Evolutionary conservation across 805 yeast genomes (phyloP), one percentile per base, ranked within the genome.

Genomic region (Barnettozyma pratensis): DNA sequence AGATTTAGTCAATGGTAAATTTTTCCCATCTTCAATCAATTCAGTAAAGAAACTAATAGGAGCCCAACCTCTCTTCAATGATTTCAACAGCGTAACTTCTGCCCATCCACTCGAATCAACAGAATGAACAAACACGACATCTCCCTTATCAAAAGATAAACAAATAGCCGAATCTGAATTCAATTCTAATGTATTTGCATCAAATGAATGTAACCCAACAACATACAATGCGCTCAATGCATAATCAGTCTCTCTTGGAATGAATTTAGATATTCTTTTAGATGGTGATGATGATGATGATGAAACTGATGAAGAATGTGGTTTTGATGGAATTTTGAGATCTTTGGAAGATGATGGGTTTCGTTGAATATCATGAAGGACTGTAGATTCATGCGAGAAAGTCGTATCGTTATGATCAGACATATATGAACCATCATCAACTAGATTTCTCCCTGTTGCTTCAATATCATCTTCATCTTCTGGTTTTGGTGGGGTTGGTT

Each of bases 81-180:
- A 71, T 48, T 79, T 81, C 7, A 86, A 66, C 37, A 85, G 60
- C 0, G 91, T 86, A 3, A 86, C 94, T 63, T 87, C 95, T 51
- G 91, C 92, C 95, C 95, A 87, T 0, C 94, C 95, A 25, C 89
- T 81, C 47, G 83, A 83, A 62, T 86, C 94, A 26, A 85, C 78
- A 7, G 86, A 77, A 58, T 85, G 90, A 5, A 87, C 87, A 64
- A 85, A 87, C 0, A 88, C 91, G 43, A 83, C 68, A 56, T 85
- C 94, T 53, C 79, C 77, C 53, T 78, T 79, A 26, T 77, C 76
- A 62, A 87, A 87, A 0, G 90, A 81, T 7, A 87, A 69, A 62
- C 95, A 87, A 39, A 86, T 82, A 0, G 87, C 76, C 6, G 83
- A 76, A 60, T 85, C 92, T 29, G 82, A 78, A 42, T 75, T 76